Percentiles rank a stretch among this genome's conserved stretches.
phyloP scores from a whole-genome alignment of 169 alveolate species.

The Plasmodium berghei region DNA sequence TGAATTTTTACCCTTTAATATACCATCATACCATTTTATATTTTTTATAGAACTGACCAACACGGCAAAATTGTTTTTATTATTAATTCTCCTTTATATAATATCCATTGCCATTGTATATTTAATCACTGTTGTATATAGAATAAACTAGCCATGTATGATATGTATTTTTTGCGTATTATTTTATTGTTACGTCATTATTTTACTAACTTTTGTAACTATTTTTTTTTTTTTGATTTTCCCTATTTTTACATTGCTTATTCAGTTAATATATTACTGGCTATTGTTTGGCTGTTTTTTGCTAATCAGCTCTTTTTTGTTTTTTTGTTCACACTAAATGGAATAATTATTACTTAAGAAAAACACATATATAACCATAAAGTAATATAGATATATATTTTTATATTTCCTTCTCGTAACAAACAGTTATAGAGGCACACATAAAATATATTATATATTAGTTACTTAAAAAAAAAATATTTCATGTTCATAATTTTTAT shows the following conservation, averaged over 20 bases:
- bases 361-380: too few species aligned
- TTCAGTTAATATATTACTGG: too few species aligned
- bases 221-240: neutral
- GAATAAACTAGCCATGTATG: conserved; percentile 1
- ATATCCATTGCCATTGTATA: conserved; percentile 66
- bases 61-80: conserved; percentile 71
- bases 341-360: too few species aligned
- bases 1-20: neutral
- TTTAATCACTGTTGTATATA: conserved; percentile 36
- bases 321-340: too few species aligned
- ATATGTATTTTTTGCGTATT: conserved; percentile 19
- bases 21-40: neutral
- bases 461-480: too few species aligned
- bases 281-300: too few species aligned
- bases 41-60: conserved; percentile 52
- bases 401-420: too few species aligned
- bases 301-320: too few species aligned
- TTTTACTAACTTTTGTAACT: neutral
- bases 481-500: too few species aligned
- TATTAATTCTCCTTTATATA: conserved; percentile 51
- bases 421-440: too few species aligned
- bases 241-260: neutral
- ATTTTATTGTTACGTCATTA: neutral
- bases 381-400: too few species aligned
- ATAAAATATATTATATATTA: too few species aligned